These are phyloP conservation scores for Fusarium luffae DNA, from an alignment of 2,329 filamentous ascomycete genomes.

Conservation along the genomic window DNA sequence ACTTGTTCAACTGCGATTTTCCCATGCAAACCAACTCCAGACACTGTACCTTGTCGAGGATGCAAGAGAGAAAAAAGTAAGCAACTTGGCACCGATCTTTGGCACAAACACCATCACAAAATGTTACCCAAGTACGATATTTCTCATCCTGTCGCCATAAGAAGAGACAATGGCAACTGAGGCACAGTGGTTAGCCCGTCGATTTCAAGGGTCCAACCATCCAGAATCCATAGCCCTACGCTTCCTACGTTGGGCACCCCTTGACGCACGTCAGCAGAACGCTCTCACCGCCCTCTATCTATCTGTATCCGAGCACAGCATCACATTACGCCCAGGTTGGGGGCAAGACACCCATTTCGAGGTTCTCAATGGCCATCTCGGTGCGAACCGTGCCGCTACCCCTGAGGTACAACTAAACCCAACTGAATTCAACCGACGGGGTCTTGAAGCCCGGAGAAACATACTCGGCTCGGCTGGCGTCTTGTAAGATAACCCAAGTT, in stretches of 20 bases:
- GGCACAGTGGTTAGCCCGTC: background rate
- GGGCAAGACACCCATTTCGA: conserved; percentile 7
- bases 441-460: conserved; percentile 14
- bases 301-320: conserved; percentile 7
- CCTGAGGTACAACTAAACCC: conserved; percentile 16
- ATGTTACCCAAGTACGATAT: background rate
- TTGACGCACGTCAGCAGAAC: conserved; percentile 35
- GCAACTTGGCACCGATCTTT: background rate
- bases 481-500: background rate
- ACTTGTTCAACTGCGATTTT: background rate
- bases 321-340: conserved; percentile 22
- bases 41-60: background rate
- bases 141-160: conserved; percentile 7
- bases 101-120: background rate
- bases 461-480: background rate
- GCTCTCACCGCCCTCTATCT: conserved; percentile 33
- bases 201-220: conserved; percentile 32
- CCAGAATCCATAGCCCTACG: conserved; percentile 6
- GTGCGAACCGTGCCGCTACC: conserved; percentile 26
- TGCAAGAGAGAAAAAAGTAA: background rate
- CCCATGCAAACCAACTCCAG: background rate
- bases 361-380: conserved; percentile 7
- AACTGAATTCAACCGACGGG: conserved; percentile 1
- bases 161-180: background rate
- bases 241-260: conserved; percentile 12